phyloP scores from a whole-genome alignment of 2,329 filamentous ascomycete species.

The Alternaria brassicae region DNA sequence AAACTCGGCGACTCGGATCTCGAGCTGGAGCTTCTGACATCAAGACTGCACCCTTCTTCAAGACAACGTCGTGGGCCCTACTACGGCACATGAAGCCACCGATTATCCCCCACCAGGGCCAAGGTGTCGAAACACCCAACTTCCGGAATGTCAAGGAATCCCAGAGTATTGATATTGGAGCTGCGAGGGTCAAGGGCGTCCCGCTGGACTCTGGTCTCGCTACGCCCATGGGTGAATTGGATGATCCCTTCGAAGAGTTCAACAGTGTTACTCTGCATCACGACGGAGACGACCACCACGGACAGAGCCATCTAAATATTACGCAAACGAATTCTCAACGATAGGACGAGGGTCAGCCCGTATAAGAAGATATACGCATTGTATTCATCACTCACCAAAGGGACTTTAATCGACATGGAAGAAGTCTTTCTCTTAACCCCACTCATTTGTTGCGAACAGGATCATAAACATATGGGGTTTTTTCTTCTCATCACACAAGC shows the following conservation, averaged over 20 bases:
- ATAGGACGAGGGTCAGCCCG: conserved; percentile 13
- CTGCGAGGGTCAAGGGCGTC: conserved; percentile 71
- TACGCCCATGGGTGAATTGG: conserved; percentile 81
- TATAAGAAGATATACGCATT: background rate
- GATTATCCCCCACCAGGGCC: conserved; percentile 90
- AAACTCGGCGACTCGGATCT: conserved; percentile 89
- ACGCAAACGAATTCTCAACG: conserved; percentile 36
- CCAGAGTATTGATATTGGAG: conserved; percentile 82
- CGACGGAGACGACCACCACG: conserved; percentile 78
- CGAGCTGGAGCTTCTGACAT: conserved; percentile 96
- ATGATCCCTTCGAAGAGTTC: conserved; percentile 97
- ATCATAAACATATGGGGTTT: conserved; percentile 26
- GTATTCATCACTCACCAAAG: conserved; percentile 13
- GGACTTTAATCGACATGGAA: conserved; percentile 27
- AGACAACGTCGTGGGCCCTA: conserved; percentile 93
- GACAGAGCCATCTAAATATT: conserved; percentile 31
- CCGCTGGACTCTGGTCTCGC: conserved; percentile 84
- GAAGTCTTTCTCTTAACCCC: conserved; percentile 32
- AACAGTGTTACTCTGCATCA: conserved; percentile 98
- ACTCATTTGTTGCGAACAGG: conserved; percentile 36
- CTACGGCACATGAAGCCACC: conserved; percentile 98
- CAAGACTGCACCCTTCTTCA: conserved; percentile 95
- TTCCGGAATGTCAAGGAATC: conserved; percentile 99
- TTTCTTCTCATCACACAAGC: conserved; percentile 23
- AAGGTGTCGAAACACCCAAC: conserved; percentile 91